A percentile compares a stretch with the other conserved stretches of the same genome.
Evolutionary conservation across 2,329 filamentous ascomycete species (phyloP).

Genomic region (Hawksworthiomyces lignivorus): DNA sequence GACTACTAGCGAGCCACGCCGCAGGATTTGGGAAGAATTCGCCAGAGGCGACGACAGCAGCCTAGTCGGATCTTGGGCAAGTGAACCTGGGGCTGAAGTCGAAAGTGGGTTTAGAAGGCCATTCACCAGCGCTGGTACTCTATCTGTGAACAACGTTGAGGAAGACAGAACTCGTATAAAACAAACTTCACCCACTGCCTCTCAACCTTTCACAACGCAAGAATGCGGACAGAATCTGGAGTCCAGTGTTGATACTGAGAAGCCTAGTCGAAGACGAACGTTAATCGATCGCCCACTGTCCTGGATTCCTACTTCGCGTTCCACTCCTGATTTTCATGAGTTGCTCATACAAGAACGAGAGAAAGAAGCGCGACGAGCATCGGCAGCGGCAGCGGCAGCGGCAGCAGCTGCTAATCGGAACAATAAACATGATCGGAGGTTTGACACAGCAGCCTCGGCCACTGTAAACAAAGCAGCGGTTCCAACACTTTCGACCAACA

Average conservation of each 20-base stretch:
- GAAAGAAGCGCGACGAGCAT: slow-evolving; percentile 2
- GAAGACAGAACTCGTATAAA: too few species aligned
- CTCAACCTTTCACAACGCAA: too few species aligned
- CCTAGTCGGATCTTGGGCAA: too few species aligned
- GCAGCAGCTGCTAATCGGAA: not conserved
- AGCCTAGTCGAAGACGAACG: slow-evolving; percentile 34
- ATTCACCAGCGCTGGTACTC: too few species aligned
- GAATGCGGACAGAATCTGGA: too few species aligned
- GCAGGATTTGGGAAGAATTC: slow-evolving; percentile 14
- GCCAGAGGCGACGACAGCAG: not conserved
- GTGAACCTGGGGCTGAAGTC: too few species aligned
- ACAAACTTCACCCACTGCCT: too few species aligned
- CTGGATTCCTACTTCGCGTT: slow-evolving; percentile 43
- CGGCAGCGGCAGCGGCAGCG: not conserved
- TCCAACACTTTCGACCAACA: not conserved
- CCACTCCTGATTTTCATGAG: slow-evolving; percentile 28
- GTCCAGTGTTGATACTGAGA: too few species aligned
- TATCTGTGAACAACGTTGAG: too few species aligned
- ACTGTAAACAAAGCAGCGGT: slow-evolving; percentile 5
- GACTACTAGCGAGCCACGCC: not conserved
- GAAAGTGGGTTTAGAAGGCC: too few species aligned
- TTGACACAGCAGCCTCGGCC: not conserved
- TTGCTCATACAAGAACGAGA: slow-evolving; percentile 20
- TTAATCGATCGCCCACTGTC: slow-evolving; percentile 42
- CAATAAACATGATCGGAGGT: slow-evolving; percentile 8